Evolutionary conservation across 2,329 filamentous ascomycete genomes (phyloP).

Genomic region (Diplodia mutila): DNA sequence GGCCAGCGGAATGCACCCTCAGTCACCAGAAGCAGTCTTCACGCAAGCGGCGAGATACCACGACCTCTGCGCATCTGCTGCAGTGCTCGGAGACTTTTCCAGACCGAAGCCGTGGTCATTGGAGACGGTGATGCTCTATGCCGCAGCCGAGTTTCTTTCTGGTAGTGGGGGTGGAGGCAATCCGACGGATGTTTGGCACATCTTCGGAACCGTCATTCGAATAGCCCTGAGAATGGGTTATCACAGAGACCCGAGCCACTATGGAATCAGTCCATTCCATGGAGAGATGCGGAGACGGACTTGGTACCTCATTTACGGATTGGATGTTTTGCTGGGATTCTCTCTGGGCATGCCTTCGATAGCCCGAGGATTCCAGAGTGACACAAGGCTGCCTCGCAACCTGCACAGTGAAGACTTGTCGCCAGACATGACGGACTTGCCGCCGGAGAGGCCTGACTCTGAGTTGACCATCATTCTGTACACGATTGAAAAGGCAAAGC

Average conservation of each 20-base stretch:
- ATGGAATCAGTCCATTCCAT: slow-evolving; percentile 47
- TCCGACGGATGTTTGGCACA: slow-evolving; percentile 46
- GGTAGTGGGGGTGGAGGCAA: slow-evolving; percentile 36
- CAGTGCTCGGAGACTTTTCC: slow-evolving; percentile 39
- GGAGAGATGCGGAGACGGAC: slow-evolving; percentile 53
- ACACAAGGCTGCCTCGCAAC: slow-evolving; percentile 51
- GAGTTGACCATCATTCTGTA: slow-evolving; percentile 26
- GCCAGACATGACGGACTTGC: slow-evolving; percentile 39
- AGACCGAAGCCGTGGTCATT: slow-evolving; percentile 36
- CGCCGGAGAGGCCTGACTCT: slow-evolving; percentile 31
- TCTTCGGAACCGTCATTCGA: slow-evolving; percentile 45
- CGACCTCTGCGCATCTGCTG: slow-evolving; percentile 35
- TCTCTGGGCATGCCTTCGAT: slow-evolving; percentile 56
- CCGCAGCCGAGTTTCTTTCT: slow-evolving; percentile 32
- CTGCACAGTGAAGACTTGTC: slow-evolving; percentile 51
- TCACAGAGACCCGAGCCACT: slow-evolving; percentile 52
- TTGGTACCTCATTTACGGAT: slow-evolving; percentile 49
- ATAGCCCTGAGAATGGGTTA: slow-evolving; percentile 50
- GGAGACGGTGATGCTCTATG: slow-evolving; percentile 31
- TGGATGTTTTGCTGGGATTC: slow-evolving; percentile 53
- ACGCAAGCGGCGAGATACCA: slow-evolving; percentile 35
- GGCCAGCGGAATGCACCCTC: background rate
- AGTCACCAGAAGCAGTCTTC: slow-evolving; percentile 5
- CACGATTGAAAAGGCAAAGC: slow-evolving; percentile 22
- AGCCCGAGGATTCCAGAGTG: slow-evolving; percentile 47